These are phyloP conservation scores for Scheffersomyces amazonensis DNA, from an alignment of 805 yeast genomes.

Conservation along the genomic window DNA sequence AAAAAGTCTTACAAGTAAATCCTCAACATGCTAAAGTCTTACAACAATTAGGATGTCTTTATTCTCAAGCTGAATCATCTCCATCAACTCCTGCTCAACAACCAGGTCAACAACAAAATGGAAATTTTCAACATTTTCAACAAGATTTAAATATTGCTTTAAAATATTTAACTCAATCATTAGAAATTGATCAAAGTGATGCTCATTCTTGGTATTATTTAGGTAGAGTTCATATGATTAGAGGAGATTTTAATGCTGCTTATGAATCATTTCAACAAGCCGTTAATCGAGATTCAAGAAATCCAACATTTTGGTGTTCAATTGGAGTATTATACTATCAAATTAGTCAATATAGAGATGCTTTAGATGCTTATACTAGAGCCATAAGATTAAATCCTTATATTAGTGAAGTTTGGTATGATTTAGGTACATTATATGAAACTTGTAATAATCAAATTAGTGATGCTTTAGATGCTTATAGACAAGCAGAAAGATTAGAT, in stretches of 20 bases:
- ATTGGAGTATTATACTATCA: constrained; percentile 96
- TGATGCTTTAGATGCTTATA: constrained; percentile 96
- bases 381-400: constrained; percentile 96
- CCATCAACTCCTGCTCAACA: constrained; percentile 16
- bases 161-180: constrained; percentile 75
- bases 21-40: constrained; percentile 95
- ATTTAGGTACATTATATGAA: constrained; percentile 93
- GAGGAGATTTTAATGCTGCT: constrained; percentile 92
- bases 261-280: constrained; percentile 99
- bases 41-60: constrained; percentile 93
- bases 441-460: constrained; percentile 93
- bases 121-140: constrained; percentile 59
- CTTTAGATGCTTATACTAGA: constrained; percentile 94
- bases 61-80: constrained; percentile 57
- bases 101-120: not conserved
- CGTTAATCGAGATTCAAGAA: constrained; percentile 92
- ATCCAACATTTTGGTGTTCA: constrained; percentile 97
- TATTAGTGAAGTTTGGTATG: constrained; percentile 98
- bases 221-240: constrained; percentile 96
- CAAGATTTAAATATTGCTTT: constrained; percentile 80
- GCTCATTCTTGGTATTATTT: constrained; percentile 97
- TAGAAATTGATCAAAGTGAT: constrained; percentile 85
- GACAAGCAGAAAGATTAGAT: constrained; percentile 92
- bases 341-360: constrained; percentile 93
- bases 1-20: constrained; percentile 81